Evolutionary conservation across 1,284 basidiomycete genomes (phyloP), one percentile per base, ranked within the genome.

Genomic region (Sporisorium iseilematis-ciliati): DNA sequence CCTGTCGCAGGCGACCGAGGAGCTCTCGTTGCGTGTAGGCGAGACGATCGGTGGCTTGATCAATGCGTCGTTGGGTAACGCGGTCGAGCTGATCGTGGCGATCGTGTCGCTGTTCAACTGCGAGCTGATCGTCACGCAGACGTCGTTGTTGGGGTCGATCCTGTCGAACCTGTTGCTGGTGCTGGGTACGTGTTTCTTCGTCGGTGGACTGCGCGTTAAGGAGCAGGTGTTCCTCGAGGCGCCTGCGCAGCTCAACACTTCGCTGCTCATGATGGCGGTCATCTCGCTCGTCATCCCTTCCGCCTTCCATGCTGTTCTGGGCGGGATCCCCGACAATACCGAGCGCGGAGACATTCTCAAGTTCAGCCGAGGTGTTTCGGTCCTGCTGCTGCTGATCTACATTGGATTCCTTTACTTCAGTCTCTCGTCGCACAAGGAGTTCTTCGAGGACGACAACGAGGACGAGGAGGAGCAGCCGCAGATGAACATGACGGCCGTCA

Each of bases 61-160:
- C 65, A 82, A 82, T 31, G 80, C 80, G 31, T 78, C 80, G 2
- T 65, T 82, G 29, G 80, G 80, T 23, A 82, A 82, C 31, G 80
- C 80, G 2, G 80, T 82, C 57, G 80, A 82, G 46, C 50, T 82
- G 40, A 82, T 82, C 52, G 80, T 82, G 6, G 80, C 80, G 29
- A 82, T 82, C 57, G 78, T 82, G 16, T 79, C 80, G 38, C 73
- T 82, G 21, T 78, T 82, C 66, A 59, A 82, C 21, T 82, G 80
- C 69, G 74, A 82, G 60, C 60, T 81, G 10, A 75, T 71, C 43
- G 79, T 82, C 51, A 78, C 77, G 0, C 80, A 82, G 51, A 81
- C 80, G 4, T 81, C 79, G 43, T 57, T 82, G 23, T 64, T 82
- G 31, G 80, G 80, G 1, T 81, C 79, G 1, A 75, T 82, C 43